A percentile compares a stretch with the other conserved stretches of the same genome.
Evolutionary conservation across 148 eudicot genomes (phyloP).

Genomic region (Euryodendron excelsum): DNA sequence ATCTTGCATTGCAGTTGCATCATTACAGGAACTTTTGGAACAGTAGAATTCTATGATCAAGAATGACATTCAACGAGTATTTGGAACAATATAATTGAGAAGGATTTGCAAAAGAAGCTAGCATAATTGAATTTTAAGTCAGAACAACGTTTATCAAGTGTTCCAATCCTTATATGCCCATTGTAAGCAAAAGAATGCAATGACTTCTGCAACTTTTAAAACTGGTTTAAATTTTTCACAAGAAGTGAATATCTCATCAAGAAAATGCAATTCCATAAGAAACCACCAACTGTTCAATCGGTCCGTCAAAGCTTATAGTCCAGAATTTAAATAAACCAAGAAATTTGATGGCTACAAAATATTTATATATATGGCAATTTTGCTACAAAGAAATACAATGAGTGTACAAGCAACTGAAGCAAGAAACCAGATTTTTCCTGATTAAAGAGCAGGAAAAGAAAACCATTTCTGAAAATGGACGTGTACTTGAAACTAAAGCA

Average conservation of each 20-base stretch:
- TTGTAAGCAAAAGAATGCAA: neutral
- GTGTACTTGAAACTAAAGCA: neutral
- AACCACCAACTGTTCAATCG: neutral
- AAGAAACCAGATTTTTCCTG: neutral
- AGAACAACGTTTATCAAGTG: neutral
- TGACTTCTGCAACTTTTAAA: neutral
- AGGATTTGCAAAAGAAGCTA: neutral
- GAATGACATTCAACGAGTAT: too few relatives aligned
- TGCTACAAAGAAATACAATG: neutral
- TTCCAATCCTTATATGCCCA: neutral
- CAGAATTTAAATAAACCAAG: too few relatives aligned
- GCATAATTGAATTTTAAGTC: neutral
- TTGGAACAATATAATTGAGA: too few relatives aligned
- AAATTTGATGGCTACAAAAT: too few relatives aligned
- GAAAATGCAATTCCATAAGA: neutral
- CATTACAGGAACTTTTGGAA: too few relatives aligned
- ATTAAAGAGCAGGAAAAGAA: neutral
- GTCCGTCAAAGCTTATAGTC: neutral
- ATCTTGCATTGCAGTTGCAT: too few relatives aligned
- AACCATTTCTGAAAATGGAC: neutral
- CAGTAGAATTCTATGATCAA: too few relatives aligned
- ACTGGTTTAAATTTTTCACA: neutral
- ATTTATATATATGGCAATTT: too few relatives aligned
- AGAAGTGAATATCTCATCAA: neutral
- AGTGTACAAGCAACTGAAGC: neutral